Conservation (phyloP, 306 rosid genomes). For the Glycine tomentella region DNA sequence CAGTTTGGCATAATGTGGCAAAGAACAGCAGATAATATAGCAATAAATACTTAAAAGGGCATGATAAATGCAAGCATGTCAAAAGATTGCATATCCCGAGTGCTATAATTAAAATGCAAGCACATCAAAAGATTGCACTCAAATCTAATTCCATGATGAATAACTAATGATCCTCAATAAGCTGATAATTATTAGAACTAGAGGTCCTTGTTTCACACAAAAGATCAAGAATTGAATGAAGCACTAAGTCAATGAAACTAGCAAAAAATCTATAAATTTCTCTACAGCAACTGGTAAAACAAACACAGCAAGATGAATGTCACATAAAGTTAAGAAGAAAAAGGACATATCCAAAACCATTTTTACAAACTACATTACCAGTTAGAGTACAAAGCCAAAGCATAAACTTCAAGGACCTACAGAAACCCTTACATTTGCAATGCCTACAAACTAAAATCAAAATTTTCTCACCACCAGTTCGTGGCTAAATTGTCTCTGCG, state of each 20-base stretch:
- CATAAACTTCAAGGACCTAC: constrained; percentile 36
- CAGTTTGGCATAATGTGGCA: constrained; percentile 8
- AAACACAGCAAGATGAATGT: background rate
- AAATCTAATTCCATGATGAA: constrained; percentile 13
- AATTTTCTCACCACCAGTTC: constrained; percentile 11
- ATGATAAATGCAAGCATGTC: background rate
- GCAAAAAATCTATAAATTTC: background rate
- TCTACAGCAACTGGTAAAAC: background rate
- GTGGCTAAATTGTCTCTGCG: no score
- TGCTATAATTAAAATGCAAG: background rate
- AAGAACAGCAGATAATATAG: constrained; percentile 7
- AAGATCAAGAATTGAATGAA: constrained; percentile 34
- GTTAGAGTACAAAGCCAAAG: constrained; percentile 21
- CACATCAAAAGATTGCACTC: background rate
- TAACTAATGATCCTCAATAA: constrained; percentile 17
- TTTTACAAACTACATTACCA: constrained; percentile 15
- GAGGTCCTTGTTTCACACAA: background rate
- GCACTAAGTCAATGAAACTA: background rate
- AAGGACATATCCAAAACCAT: constrained; percentile 7
- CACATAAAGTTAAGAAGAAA: constrained; percentile 27
- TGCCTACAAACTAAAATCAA: constrained; percentile 17
- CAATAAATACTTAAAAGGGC: constrained; percentile 6
- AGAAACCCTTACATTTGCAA: constrained; percentile 27
- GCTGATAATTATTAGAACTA: constrained; percentile 12
- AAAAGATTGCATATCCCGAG: no score